A percentile compares a stretch with the other conserved stretches of the same genome.
Conservation (phyloP, 495 filamentous ascomycete genomes). For the Symbiotaphrina buchneri region DNA sequence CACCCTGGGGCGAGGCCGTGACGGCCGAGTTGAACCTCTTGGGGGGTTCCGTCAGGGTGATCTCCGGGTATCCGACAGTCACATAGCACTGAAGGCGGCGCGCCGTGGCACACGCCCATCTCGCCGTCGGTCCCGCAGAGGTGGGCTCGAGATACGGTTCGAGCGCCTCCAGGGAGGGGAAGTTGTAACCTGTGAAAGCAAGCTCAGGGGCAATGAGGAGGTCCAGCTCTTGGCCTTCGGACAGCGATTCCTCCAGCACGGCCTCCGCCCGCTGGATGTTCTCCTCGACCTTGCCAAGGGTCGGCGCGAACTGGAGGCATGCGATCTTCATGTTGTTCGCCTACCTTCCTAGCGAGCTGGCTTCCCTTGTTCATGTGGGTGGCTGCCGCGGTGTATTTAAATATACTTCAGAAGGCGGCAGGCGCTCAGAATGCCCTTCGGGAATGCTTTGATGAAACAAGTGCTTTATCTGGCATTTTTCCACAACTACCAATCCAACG, state of each 20-base stretch:
- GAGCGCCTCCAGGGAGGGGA: conserved; percentile 56
- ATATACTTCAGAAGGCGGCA: too few relatives aligned
- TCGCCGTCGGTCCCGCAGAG: conserved; percentile 43
- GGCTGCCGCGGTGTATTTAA: too few relatives aligned
- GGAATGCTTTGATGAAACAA: too few relatives aligned
- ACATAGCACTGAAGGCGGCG: conserved; percentile 52
- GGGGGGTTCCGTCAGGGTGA: conserved; percentile 18
- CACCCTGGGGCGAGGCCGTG: conserved; percentile 48
- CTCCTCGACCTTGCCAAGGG: conserved; percentile 3
- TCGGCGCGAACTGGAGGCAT: conserved; percentile 5
- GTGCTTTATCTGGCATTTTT: too few relatives aligned
- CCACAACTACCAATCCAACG: too few relatives aligned
- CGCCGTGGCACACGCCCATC: conserved; percentile 63
- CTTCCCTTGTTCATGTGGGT: too few relatives aligned
- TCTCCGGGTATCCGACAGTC: conserved; percentile 80
- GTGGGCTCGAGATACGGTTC: conserved; percentile 61
- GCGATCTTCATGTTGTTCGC: conserved; percentile 5
- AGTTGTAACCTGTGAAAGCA: conserved; percentile 51
- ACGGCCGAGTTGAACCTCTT: conserved; percentile 68
- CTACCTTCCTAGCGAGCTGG: too few relatives aligned
- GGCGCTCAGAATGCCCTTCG: too few relatives aligned
- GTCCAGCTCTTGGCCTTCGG: conserved; percentile 1
- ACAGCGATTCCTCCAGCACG: neutral
- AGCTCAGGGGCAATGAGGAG: conserved; percentile 5
- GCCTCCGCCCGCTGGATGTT: conserved; percentile 5